Evolutionary conservation across 1,284 basidiomycete genomes (phyloP), one percentile per base, ranked within the genome.

Genomic region (Waitea zeae): DNA sequence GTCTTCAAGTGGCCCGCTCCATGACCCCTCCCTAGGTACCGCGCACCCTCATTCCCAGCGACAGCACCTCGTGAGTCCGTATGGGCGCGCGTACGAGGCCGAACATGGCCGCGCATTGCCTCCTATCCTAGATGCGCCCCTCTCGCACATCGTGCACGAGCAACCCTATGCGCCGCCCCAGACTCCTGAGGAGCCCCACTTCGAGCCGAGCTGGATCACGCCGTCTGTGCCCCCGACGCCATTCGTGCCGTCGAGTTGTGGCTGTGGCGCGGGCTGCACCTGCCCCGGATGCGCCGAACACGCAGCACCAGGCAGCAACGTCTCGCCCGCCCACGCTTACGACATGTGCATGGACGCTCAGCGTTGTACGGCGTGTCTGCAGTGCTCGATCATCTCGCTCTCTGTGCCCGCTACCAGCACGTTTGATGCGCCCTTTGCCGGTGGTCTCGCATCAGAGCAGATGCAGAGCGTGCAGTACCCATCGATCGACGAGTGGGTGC

Each of bases 61-160:
- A 44, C 62, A 64, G 24, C 49, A 47, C 35, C 49, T 53, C 35
- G 54, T 56, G 46, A 72, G 69, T 35, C 77, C 76, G 0, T 79
- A 78, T 39, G 61, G 64, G 17, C 62, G 71, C 18, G 69, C 70
- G 13, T 70, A 72, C 44, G 72, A 68, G 54, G 59, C 47, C 24
- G 55, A 55, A 9, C 35, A 41, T 14, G 19, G 36, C 14, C 39
- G 41, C n/a, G 2, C 34, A 14, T 20, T 18, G 18, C 22, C 39
- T 39, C 12, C 32, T 33, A 17, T 30, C 35, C 28, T 38, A 31
- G 36, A 35, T 31, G 12, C 36, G 15, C 17, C 18, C 34, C 1
- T 26, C 24, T n/a, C 24, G 24, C n/a, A n/a, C n/a, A 26, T 26
- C 24, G 9, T n/a, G 24, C 7, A n/a, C n/a, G 9, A 7, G 24